phyloP scores from a whole-genome alignment of 768 basidiomycete genomes.

The Hemileccinum impolitum region DNA sequence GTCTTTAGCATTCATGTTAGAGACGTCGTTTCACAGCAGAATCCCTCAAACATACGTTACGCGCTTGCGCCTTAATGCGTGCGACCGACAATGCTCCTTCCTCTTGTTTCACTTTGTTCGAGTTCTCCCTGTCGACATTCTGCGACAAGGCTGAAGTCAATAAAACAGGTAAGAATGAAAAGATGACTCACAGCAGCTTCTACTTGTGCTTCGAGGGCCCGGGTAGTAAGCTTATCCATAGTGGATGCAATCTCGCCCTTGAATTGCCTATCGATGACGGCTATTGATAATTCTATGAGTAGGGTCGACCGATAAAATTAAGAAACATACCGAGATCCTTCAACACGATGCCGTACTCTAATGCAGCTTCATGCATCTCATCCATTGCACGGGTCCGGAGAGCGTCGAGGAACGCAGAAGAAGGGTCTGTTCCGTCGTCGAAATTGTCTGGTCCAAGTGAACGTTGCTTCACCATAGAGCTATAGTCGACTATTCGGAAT shows the following conservation, averaged over 20 bases:
- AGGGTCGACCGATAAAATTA: not conserved
- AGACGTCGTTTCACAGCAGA: not conserved
- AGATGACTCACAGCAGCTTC: slow-evolving; percentile 65
- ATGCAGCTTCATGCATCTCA: slow-evolving; percentile 75
- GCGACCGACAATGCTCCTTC: slow-evolving; percentile 76
- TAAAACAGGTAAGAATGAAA: not conserved
- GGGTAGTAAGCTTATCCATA: slow-evolving; percentile 82
- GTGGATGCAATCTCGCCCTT: slow-evolving; percentile 84
- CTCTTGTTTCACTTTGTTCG: slow-evolving; percentile 84
- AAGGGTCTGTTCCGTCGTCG: slow-evolving; percentile 65
- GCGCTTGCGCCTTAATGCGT: slow-evolving; percentile 67
- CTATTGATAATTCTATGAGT: slow-evolving; percentile 34
- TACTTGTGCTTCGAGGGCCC: slow-evolving; percentile 83
- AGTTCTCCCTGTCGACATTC: slow-evolving; percentile 86
- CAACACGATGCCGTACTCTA: slow-evolving; percentile 80
- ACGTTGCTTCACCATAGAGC: slow-evolving; percentile 73
- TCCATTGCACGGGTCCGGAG: slow-evolving; percentile 82
- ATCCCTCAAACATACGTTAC: slow-evolving; percentile 35
- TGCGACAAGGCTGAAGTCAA: slow-evolving; percentile 22
- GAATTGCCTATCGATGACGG: slow-evolving; percentile 85
- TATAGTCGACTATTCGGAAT: slow-evolving; percentile 43
- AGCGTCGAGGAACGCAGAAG: slow-evolving; percentile 79
- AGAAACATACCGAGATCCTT: slow-evolving; percentile 64
- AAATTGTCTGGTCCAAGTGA: slow-evolving; percentile 73
- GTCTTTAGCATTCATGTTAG: slow-evolving; percentile 38